Evolutionary conservation across 139 green algal species (phyloP).

Genomic region (Raphidocelis subcapitata): DNA sequence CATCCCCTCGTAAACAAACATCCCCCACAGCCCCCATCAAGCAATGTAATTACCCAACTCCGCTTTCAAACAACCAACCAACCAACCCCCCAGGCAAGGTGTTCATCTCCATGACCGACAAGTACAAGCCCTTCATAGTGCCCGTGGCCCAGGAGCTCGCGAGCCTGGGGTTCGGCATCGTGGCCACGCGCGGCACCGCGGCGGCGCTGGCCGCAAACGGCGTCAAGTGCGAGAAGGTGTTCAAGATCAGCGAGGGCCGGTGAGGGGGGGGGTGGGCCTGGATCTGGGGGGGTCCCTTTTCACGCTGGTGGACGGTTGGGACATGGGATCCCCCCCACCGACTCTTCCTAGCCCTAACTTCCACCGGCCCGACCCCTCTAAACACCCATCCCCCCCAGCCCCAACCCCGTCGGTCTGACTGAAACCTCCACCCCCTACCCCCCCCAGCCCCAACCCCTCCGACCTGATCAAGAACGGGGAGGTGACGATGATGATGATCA

Average conservation of each 20-base stretch:
- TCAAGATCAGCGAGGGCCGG: conserved; percentile 98
- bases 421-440: conserved; percentile 12
- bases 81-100: conserved; percentile 78
- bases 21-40: no score
- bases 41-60: no score
- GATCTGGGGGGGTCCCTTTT: no score
- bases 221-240: conserved; percentile 71
- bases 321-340: no score
- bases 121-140: conserved; percentile 38
- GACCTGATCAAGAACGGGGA: conserved; percentile 85
- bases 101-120: conserved; percentile 95
- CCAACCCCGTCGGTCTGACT: conserved; percentile 68
- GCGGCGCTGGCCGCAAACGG: conserved; percentile 51
- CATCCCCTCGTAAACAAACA: no score
- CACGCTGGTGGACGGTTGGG: no score
- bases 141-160: conserved; percentile 75
- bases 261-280: no score
- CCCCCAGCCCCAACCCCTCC: conserved; percentile 58
- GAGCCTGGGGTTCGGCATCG: conserved; percentile 86
- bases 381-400: no score
- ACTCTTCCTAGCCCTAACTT: no score
- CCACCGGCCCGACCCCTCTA: no score
- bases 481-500: conserved; percentile 94
- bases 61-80: no score
- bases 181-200: conserved; percentile 89